Percentiles rank a stretch among this genome's conserved stretches.
phyloP scores from a whole-genome alignment of 305 asterid species.

The Solanum hybrid region DNA sequence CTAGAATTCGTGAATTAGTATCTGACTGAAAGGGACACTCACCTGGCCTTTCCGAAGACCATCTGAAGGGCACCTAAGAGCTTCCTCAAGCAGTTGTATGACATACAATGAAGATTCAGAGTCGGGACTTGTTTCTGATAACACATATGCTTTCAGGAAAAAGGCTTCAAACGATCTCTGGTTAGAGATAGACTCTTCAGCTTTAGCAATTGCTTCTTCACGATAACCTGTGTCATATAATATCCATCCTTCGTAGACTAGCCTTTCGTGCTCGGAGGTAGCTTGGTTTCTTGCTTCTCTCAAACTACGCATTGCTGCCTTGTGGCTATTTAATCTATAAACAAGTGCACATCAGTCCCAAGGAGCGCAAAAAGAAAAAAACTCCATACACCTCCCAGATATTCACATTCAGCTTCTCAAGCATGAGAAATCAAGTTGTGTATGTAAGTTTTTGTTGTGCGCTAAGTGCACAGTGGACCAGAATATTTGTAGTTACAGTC shows the following conservation, averaged over 20 bases:
- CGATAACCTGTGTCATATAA: conserved; percentile 79
- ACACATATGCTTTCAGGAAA: conserved; percentile 73
- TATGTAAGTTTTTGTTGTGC: background rate
- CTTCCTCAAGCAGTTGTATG: conserved; percentile 74
- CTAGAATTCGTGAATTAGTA: background rate
- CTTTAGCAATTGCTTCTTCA: conserved; percentile 77
- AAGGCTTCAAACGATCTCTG: conserved; percentile 89
- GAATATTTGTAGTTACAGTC: background rate
- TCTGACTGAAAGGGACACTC: conserved; percentile 12
- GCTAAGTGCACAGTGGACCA: background rate
- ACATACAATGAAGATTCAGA: conserved; percentile 57
- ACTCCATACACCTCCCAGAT: background rate
- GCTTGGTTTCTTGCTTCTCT: conserved; percentile 83
- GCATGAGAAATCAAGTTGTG: background rate
- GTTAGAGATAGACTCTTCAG: conserved; percentile 63
- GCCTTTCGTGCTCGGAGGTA: conserved; percentile 54
- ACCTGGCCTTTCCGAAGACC: conserved; percentile 96
- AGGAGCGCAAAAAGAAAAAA: background rate
- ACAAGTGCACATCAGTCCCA: background rate
- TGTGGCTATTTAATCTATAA: conserved; percentile 73
- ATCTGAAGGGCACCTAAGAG: conserved; percentile 89
- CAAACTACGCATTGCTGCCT: conserved; percentile 88
- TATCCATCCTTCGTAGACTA: conserved; percentile 89
- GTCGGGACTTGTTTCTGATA: conserved; percentile 57
- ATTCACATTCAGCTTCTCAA: background rate